Conservation (phyloP, 192 early-diverging fungal species). For the Coemansia sp. region DNA sequence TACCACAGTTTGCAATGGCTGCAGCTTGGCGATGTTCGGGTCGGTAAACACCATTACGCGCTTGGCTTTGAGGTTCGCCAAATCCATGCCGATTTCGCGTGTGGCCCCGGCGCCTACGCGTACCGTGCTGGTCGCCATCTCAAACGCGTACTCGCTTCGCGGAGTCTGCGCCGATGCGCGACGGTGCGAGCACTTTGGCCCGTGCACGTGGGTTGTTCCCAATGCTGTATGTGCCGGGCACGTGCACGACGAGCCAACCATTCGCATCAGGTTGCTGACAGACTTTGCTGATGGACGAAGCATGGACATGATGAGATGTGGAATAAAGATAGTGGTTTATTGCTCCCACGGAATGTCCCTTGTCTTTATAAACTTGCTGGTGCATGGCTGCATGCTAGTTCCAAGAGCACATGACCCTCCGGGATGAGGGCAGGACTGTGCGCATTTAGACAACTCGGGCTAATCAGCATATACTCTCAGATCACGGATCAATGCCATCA, state of each 20-base stretch:
- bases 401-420: too few relatives aligned
- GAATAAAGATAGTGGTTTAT: too few relatives aligned
- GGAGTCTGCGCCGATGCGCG: constrained; percentile 27
- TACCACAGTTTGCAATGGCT: constrained; percentile 70
- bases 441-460: not conserved
- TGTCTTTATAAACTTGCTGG: too few relatives aligned
- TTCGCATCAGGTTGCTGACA: constrained; percentile 51
- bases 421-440: not conserved
- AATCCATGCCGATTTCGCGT: constrained; percentile 80
- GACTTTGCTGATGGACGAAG: constrained; percentile 31
- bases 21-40: constrained; percentile 68
- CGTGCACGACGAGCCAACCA: constrained; percentile 49
- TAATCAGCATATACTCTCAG: too few relatives aligned
- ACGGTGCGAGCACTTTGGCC: constrained; percentile 16
- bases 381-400: too few relatives aligned
- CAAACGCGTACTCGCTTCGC: constrained; percentile 66
- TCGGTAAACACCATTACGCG: constrained; percentile 87
- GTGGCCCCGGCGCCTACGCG: constrained; percentile 84
- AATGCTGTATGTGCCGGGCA: constrained; percentile 45
- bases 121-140: constrained; percentile 88
- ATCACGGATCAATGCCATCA: not conserved
- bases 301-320: not conserved
- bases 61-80: constrained; percentile 72
- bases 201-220: constrained; percentile 14
- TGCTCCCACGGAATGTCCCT: too few relatives aligned